Percentiles rank a stretch among this genome's conserved stretches.
Evolutionary conservation across 345 rosid species (phyloP).

Genomic region (Xanthoceras sorbifolium): DNA sequence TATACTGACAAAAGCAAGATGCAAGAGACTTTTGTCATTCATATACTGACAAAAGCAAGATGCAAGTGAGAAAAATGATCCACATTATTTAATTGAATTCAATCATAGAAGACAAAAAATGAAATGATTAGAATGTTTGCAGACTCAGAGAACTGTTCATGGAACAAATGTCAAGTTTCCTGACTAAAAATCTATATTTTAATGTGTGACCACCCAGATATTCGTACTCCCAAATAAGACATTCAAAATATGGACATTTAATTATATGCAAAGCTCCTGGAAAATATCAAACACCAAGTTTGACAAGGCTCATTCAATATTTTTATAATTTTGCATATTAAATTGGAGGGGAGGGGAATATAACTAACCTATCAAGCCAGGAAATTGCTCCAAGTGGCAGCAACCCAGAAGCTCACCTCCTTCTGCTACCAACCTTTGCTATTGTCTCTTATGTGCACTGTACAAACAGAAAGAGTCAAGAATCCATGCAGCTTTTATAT

Average conservation of each 20-base stretch:
- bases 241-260: neutral
- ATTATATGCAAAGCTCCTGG: neutral
- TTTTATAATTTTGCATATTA: slow-evolving; percentile 15
- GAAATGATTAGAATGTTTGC: neutral
- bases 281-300: neutral
- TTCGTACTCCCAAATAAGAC: neutral
- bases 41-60: neutral
- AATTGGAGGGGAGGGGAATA: slow-evolving; percentile 4
- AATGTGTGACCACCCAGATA: neutral
- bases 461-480: slow-evolving; percentile 48
- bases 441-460: slow-evolving; percentile 26
- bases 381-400: slow-evolving; percentile 64
- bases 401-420: slow-evolving; percentile 28
- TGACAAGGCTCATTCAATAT: slow-evolving; percentile 16
- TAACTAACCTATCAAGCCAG: slow-evolving; percentile 30
- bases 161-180: slow-evolving; percentile 10
- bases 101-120: neutral
- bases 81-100: neutral
- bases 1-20: too few relatives aligned
- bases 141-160: neutral
- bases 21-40: too few relatives aligned
- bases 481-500: slow-evolving; percentile 31
- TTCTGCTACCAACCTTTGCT: slow-evolving; percentile 6
- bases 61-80: neutral
- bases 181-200: neutral